Conservation (phyloP, 2,329 filamentous ascomycete genomes). For the Alternaria triticimaculans region DNA sequence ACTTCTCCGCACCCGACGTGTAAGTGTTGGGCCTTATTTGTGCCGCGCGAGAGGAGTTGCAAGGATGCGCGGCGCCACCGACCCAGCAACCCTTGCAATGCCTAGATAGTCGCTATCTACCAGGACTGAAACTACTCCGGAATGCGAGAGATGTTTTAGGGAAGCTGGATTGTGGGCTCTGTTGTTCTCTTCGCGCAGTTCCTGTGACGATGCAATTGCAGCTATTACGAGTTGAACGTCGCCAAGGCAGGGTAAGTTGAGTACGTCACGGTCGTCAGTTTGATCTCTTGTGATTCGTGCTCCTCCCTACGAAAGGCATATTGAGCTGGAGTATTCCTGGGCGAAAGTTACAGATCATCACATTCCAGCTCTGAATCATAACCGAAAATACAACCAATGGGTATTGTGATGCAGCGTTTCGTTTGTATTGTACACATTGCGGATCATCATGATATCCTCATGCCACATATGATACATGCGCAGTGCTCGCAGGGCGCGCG, state of each 20-base stretch:
- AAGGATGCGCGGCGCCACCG: neutral
- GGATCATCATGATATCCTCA: slow-evolving; percentile 15
- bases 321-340: neutral
- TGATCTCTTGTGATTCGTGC: neutral
- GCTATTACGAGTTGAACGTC: neutral
- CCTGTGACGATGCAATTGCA: neutral
- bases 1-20: neutral
- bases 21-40: neutral
- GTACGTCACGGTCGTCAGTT: neutral
- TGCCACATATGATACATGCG: slow-evolving; percentile 30
- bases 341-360: neutral
- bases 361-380: neutral
- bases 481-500: slow-evolving; percentile 7
- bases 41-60: neutral
- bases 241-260: neutral
- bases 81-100: neutral
- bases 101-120: neutral
- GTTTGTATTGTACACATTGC: slow-evolving; percentile 20
- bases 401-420: slow-evolving; percentile 14
- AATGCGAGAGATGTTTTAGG: neutral
- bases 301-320: neutral
- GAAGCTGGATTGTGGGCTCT: neutral
- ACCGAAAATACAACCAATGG: neutral
- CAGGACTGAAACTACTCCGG: neutral
- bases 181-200: neutral